Conservation (phyloP, 78 protist genomes). For the Speleostelium caveatum region DNA sequence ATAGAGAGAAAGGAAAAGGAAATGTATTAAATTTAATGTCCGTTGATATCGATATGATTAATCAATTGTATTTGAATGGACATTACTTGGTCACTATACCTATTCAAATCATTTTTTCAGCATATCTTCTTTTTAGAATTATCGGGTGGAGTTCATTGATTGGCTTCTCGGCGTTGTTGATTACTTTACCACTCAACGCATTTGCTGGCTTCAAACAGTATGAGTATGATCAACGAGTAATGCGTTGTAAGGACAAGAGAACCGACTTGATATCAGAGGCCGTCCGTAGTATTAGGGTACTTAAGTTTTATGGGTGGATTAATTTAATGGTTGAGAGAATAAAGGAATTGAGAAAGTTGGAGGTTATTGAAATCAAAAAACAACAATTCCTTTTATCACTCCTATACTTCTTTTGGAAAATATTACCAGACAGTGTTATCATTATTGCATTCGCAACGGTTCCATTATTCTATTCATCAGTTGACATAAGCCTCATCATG, state of each 20-base stretch:
- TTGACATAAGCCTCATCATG: not conserved
- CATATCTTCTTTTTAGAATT: not conserved
- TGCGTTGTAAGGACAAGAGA: slow-evolving; percentile 22
- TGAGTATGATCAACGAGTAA: not conserved
- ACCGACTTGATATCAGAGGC: slow-evolving; percentile 6
- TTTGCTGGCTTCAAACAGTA: not conserved
- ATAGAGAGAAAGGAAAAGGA: slow-evolving; percentile 13
- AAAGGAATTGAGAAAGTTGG: not conserved
- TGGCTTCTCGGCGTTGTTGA: slow-evolving; percentile 5
- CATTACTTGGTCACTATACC: slow-evolving; percentile 1
- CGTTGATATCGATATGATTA: slow-evolving; percentile 10
- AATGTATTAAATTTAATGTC: slow-evolving; percentile 18
- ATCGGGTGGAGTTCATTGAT: slow-evolving; percentile 3
- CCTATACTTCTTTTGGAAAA: slow-evolving; percentile 4
- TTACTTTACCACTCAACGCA: not conserved
- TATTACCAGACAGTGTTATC: not conserved
- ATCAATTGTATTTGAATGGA: not conserved
- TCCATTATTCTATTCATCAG: not conserved
- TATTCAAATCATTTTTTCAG: slow-evolving; percentile 2
- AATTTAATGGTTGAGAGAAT: slow-evolving; percentile 20
- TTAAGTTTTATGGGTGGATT: slow-evolving; percentile 56
- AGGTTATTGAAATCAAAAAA: slow-evolving; percentile 9
- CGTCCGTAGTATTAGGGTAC: slow-evolving; percentile 15
- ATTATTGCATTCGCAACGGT: not conserved
- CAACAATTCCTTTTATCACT: not conserved